Evolutionary conservation across 2,329 filamentous ascomycete species (phyloP).

Genomic region (Colletotrichum higginsianum): DNA sequence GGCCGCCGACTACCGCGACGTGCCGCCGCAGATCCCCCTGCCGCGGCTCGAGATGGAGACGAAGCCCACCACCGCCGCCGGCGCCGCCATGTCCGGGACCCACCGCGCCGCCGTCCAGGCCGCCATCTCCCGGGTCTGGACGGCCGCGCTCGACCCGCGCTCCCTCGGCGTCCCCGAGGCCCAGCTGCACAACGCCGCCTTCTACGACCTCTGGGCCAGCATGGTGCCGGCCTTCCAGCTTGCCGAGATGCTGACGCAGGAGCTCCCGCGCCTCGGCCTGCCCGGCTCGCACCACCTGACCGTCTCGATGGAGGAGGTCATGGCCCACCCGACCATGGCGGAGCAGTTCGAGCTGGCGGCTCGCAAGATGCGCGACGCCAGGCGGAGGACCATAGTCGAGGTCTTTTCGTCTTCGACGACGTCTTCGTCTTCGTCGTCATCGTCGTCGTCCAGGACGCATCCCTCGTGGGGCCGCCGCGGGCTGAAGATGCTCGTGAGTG

Average conservation of each 20-base stretch:
- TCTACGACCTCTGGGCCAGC: constrained; percentile 67
- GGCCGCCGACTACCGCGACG: constrained; percentile 57
- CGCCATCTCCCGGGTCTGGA: constrained; percentile 62
- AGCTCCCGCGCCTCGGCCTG: constrained; percentile 55
- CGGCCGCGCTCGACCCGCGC: constrained; percentile 58
- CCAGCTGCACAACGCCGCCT: constrained; percentile 61
- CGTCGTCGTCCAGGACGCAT: constrained; percentile 37
- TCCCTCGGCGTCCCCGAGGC: constrained; percentile 56
- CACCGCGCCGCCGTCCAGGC: constrained; percentile 59
- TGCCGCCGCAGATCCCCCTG: constrained; percentile 60
- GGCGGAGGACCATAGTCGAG: constrained; percentile 34
- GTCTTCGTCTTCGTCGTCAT: too few relatives aligned
- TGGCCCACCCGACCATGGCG: constrained; percentile 66
- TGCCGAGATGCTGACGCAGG: constrained; percentile 60
- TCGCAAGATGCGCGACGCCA: constrained; percentile 45
- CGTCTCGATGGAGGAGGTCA: constrained; percentile 63
- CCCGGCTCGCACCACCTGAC: constrained; percentile 55
- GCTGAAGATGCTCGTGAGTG: constrained; percentile 20
- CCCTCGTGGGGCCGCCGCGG: constrained; percentile 31
- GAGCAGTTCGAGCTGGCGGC: constrained; percentile 63
- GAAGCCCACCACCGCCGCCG: constrained; percentile 44
- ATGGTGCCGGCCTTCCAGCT: constrained; percentile 65
- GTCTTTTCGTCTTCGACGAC: constrained; percentile 33
- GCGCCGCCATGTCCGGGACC: constrained; percentile 54
- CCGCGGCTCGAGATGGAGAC: constrained; percentile 47